A percentile compares a stretch with the other conserved stretches of the same genome.
These are phyloP conservation scores for Candida incommunis DNA, from an alignment of 805 yeast species.

Conservation along the genomic window DNA sequence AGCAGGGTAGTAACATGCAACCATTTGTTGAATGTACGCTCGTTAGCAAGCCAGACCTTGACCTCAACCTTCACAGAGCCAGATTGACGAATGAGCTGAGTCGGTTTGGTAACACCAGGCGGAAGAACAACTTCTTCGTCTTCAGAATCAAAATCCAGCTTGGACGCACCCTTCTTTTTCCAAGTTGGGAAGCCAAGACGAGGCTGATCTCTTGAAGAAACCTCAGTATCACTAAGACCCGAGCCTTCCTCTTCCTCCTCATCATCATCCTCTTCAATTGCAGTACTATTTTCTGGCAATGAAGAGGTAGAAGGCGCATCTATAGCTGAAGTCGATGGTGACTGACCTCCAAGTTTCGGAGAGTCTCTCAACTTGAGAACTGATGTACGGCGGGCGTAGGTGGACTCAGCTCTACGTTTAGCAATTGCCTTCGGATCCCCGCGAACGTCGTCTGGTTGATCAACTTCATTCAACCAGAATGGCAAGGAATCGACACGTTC, in stretches of 20 bases:
- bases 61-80: conserved; percentile 94
- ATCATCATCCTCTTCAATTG: conserved; percentile 5
- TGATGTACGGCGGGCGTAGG: background rate
- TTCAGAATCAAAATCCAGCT: conserved; percentile 47
- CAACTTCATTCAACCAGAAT: conserved; percentile 89
- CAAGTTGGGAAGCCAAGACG: conserved; percentile 16
- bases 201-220: background rate
- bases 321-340: too few relatives aligned
- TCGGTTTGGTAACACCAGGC: conserved; percentile 78
- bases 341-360: background rate
- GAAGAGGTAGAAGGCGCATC: background rate
- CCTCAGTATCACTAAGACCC: conserved; percentile 1
- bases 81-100: conserved; percentile 62
- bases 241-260: conserved; percentile 5
- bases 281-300: background rate
- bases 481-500: conserved; percentile 84
- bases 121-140: conserved; percentile 81
- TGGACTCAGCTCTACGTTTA: background rate
- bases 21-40: conserved; percentile 95
- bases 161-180: conserved; percentile 8
- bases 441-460: conserved; percentile 57
- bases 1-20: conserved; percentile 74
- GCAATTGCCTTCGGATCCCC: conserved; percentile 37
- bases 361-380: background rate
- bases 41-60: conserved; percentile 97